phyloP scores from a whole-genome alignment of 2,329 filamentous ascomycete genomes.

The Alternaria alternata region DNA sequence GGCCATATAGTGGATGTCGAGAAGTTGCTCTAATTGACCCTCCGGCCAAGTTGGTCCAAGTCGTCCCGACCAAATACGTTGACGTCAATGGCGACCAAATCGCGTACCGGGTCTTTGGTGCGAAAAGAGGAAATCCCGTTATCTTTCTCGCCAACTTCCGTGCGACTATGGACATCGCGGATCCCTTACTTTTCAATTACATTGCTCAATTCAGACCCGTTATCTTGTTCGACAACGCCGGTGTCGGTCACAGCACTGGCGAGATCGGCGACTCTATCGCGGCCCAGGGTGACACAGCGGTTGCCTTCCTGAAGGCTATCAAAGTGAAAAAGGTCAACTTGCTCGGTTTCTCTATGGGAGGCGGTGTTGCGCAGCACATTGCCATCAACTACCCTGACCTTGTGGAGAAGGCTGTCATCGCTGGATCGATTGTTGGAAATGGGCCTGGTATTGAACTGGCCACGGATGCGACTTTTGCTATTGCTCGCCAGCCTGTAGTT shows the following conservation, averaged over 20 bases:
- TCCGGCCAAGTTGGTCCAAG: slow-evolving; percentile 5
- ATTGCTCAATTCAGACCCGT: slow-evolving; percentile 55
- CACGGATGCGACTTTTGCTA: neutral
- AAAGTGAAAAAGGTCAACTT: slow-evolving; percentile 54
- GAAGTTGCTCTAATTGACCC: too few relatives aligned
- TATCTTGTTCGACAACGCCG: slow-evolving; percentile 59
- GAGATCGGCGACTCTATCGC: slow-evolving; percentile 52
- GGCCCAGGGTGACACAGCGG: slow-evolving; percentile 44
- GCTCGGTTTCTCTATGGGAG: slow-evolving; percentile 62
- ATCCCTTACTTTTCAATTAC: slow-evolving; percentile 53
- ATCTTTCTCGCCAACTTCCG: slow-evolving; percentile 34
- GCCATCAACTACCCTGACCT: slow-evolving; percentile 50
- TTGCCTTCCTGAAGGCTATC: slow-evolving; percentile 39
- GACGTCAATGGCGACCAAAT: slow-evolving; percentile 20
- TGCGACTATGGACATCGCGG: slow-evolving; percentile 34
- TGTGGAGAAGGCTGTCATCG: slow-evolving; percentile 55
- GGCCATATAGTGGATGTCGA: too few relatives aligned
- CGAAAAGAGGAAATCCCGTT: slow-evolving; percentile 18
- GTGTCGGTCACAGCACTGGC: slow-evolving; percentile 58
- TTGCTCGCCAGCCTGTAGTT: neutral
- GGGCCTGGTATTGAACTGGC: neutral
- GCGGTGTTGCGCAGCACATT: slow-evolving; percentile 57
- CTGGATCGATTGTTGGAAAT: slow-evolving; percentile 47
- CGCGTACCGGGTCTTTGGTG: slow-evolving; percentile 32
- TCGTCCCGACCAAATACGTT: slow-evolving; percentile 16